phyloP scores from a whole-genome alignment of 768 basidiomycete genomes.

The Lactarius psammicola region DNA sequence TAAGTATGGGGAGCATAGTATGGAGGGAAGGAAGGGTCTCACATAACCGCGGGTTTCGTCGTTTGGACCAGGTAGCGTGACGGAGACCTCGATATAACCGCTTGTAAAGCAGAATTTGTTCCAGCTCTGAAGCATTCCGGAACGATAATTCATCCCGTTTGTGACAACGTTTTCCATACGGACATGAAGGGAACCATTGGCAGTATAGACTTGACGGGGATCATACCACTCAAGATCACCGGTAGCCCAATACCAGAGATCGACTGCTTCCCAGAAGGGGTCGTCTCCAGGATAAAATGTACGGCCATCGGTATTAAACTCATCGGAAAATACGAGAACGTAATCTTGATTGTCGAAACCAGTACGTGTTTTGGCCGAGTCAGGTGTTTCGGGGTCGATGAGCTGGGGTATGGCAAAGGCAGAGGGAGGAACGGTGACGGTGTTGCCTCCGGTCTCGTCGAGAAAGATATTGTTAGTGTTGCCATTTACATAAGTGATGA shows the following conservation, averaged over 20 bases:
- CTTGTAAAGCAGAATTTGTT: slow-evolving; percentile 87
- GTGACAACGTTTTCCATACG: slow-evolving; percentile 55
- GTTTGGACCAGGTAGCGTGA: slow-evolving; percentile 58
- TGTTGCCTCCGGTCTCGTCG: slow-evolving; percentile 57
- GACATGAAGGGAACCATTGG: slow-evolving; percentile 64
- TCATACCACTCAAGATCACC: slow-evolving; percentile 77
- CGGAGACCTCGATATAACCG: slow-evolving; percentile 68
- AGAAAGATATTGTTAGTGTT: slow-evolving; percentile 44
- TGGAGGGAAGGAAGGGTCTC: slow-evolving; percentile 27
- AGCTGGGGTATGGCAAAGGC: slow-evolving; percentile 50
- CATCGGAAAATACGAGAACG: slow-evolving; percentile 64
- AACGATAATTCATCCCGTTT: slow-evolving; percentile 62
- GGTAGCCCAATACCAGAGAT: slow-evolving; percentile 73
- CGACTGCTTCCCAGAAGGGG: slow-evolving; percentile 68
- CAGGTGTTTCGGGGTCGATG: slow-evolving; percentile 72
- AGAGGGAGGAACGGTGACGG: slow-evolving; percentile 49
- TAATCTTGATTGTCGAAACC: slow-evolving; percentile 75
- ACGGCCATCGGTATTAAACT: slow-evolving; percentile 56
- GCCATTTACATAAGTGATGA: slow-evolving; percentile 53
- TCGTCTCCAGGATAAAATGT: slow-evolving; percentile 61
- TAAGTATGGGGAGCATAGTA: background rate
- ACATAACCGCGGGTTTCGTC: slow-evolving; percentile 49
- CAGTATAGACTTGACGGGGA: slow-evolving; percentile 62
- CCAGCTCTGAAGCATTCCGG: slow-evolving; percentile 85
- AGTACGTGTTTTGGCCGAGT: slow-evolving; percentile 51